Conservation (phyloP, 345 rosid genomes). For the Salix udensis region DNA sequence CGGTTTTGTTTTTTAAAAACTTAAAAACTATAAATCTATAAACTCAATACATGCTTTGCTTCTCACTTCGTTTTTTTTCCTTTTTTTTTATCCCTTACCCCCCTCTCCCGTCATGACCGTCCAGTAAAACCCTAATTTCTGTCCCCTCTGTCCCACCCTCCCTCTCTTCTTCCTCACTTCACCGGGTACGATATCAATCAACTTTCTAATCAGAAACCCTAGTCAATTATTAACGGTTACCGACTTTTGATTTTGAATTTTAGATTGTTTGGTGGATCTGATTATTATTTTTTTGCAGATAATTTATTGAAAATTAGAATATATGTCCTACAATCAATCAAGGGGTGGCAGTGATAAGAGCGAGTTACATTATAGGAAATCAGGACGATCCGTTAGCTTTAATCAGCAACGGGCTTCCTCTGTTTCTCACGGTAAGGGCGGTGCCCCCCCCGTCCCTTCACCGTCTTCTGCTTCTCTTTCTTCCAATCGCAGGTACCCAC, state of each 20-base stretch:
- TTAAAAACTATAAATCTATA: background rate
- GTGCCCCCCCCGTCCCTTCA: constrained; percentile 66
- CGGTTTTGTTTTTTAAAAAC: background rate
- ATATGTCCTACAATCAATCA: constrained; percentile 97
- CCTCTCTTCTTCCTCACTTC: constrained; percentile 21
- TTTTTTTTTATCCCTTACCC: constrained; percentile 16
- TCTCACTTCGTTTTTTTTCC: background rate
- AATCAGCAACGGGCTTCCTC: constrained; percentile 70
- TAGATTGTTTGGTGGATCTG: constrained; percentile 18
- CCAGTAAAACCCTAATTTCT: constrained; percentile 70
- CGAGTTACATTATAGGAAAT: constrained; percentile 59
- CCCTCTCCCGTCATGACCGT: constrained; percentile 40
- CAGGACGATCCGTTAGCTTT: constrained; percentile 71
- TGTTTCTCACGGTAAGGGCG: constrained; percentile 68
- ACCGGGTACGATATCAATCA: background rate
- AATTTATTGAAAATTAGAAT: constrained; percentile 39
- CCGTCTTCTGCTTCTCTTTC: constrained; percentile 36
- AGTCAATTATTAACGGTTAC: background rate
- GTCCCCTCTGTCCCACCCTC: background rate
- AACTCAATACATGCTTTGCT: background rate
- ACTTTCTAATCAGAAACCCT: constrained; percentile 7
- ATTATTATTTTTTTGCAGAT: constrained; percentile 1
- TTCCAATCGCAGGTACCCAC: constrained; percentile 58
- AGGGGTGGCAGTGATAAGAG: constrained; percentile 82
- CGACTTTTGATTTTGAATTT: constrained; percentile 1